Evolutionary conservation across 192 early-diverging fungal genomes (phyloP), one percentile per base, ranked within the genome.

Genomic region (Backusella circina): DNA sequence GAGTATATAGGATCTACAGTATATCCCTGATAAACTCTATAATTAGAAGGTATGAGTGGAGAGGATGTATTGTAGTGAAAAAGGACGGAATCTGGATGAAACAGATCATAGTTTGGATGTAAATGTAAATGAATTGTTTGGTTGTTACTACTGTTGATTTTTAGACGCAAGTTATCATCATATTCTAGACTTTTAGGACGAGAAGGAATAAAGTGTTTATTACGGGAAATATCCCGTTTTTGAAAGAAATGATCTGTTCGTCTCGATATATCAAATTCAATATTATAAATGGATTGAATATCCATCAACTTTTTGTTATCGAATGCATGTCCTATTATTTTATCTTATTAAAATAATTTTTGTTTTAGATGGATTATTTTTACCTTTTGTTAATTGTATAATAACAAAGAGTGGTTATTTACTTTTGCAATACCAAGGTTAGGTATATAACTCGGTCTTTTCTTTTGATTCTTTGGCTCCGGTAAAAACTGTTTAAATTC

Each of bases 401-500:
- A 38, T n/a, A n/a, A n/a, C n/a, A 70, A 70, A n/a, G 2, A 6
- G 10, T 44, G 3, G 0, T 35, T 13, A 5, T n/a, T 70, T 47
- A 70, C 69, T 41, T 70, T 70, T 37, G 69, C 39, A 41, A 70
- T 47, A 31, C 69, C 39, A 16, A 70, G 41, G 4, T n/a, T 70
- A 32, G 69, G 69, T 16, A 70, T 70, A 9, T 68, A 38, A 30
- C 69, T 41, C 3, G 41, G 21, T 41, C 69, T 35, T 30, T 70
- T 70, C 37, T 70, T 70, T 70, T 41, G 38, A 8, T 70, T 37
- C 28, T 70, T 70, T 31, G 69, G 69, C 18, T 99, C 97, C 4
- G 98, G 98, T 51, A 99, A 79, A 81, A 99, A 98, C 74, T 95
- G 95, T 82, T 97, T 98, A 80, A 99, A 99, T 84, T 99, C 98